Percentiles rank a stretch among this genome's conserved stretches.
Conservation (phyloP, 495 filamentous ascomycete species). For the Neurospora tetrasperma region DNA sequence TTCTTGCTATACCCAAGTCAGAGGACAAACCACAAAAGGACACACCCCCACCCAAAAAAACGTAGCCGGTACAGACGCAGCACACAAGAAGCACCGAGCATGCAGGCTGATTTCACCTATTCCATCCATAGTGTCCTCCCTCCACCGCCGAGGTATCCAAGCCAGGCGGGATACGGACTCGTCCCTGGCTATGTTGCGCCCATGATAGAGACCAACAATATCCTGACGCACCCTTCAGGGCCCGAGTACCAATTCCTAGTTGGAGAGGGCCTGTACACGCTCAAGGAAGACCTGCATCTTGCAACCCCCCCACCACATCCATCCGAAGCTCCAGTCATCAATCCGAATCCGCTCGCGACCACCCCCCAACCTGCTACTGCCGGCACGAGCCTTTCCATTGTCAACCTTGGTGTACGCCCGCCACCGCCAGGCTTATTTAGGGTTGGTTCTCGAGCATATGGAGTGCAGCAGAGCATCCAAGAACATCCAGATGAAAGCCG, state of each 20-base stretch:
- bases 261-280: slow-evolving; percentile 86
- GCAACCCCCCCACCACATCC: slow-evolving; percentile 93
- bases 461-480: slow-evolving; percentile 45
- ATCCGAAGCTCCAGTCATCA: slow-evolving; percentile 74
- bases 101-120: slow-evolving; percentile 1
- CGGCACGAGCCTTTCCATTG: slow-evolving; percentile 77
- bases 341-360: slow-evolving; percentile 83
- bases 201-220: slow-evolving; percentile 87
- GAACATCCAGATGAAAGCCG: slow-evolving; percentile 50
- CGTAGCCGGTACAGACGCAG: background rate
- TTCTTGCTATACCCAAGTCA: background rate
- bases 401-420: slow-evolving; percentile 54
- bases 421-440: slow-evolving; percentile 47
- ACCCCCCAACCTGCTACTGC: slow-evolving; percentile 66
- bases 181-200: slow-evolving; percentile 53
- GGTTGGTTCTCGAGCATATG: slow-evolving; percentile 23
- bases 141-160: slow-evolving; percentile 74
- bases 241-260: slow-evolving; percentile 76
- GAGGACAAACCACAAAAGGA: background rate
- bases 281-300: slow-evolving; percentile 82
- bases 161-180: slow-evolving; percentile 52
- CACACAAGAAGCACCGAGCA: background rate
- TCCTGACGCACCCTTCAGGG: slow-evolving; percentile 65
- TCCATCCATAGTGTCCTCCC: slow-evolving; percentile 55
- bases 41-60: background rate